Base-by-base conservation (phyloP, 169 alveolate species). In the Babesia divergens region DNA sequence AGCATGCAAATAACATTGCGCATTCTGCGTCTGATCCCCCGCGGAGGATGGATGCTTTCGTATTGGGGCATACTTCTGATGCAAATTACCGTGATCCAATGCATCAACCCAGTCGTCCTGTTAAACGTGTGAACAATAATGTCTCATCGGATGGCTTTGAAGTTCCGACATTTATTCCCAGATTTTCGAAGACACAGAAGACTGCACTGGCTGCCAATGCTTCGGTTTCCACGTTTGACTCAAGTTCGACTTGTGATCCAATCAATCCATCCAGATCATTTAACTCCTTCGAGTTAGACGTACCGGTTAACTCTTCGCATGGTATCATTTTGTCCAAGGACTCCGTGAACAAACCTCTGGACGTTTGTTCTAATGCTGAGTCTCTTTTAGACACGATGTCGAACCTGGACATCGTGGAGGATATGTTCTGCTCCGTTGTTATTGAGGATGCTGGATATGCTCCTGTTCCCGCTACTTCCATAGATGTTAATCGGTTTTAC, bases 401-500 rank as follows among this genome's bases (percentile, higher is more conserved):
- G 16, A 29, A 62, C 34, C 46, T 62, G 8, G 72, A 62, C 46
- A 62, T 62, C 20, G 59, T 62, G 32, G 72, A 62, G 60, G 72
- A 62, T 37, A 35, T 16, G 28, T 14, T 31, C 46, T 62, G 72
- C 49, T 13, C 47, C 32, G 72, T 62, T 16, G 37, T 34, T 3
- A 34, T 62, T 9, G 72, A 62, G 34, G 53, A 28, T 24, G 60
- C 18, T 0, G 47, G 49, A 6, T 46, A 49, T 11, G 11, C 35
- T 6, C 51, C 51, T 3, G 32, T 46, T 4, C 14, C 56, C n/a
- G 59, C 29, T 31, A 49, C 43, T 2, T 7, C 20, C 3, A 62
- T 47, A 24, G 59, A 62, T 18, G 24, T 62, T 0, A 47, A 62
- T 24, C 72, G 72, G 24, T 62, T 62, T 29, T 62, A 62, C 32